Conservation (phyloP, 208 protist species). For the Acanthamoeba sp. region DNA sequence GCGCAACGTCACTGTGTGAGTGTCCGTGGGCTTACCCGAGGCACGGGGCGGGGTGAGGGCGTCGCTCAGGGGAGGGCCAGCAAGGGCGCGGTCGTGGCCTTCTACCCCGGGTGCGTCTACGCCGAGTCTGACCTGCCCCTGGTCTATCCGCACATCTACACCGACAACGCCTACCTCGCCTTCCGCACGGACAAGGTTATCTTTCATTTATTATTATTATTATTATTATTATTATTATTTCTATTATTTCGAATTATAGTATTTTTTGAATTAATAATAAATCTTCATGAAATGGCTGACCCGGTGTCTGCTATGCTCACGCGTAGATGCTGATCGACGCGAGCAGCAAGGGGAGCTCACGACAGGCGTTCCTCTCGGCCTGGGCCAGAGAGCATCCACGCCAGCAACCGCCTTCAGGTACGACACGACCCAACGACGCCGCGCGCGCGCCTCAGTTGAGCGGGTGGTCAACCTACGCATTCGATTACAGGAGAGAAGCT, state of each 20-base stretch:
- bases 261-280: too few species aligned
- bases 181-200: slow-evolving; percentile 30
- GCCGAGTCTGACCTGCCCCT: background rate
- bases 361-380: background rate
- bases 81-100: background rate
- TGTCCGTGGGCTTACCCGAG: too few species aligned
- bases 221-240: slow-evolving; percentile 23
- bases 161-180: slow-evolving; percentile 45
- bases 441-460: background rate
- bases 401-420: background rate
- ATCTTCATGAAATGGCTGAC: too few species aligned
- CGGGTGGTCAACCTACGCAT: too few species aligned
- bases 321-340: slow-evolving; percentile 35
- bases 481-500: background rate
- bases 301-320: too few species aligned
- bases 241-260: too few species aligned
- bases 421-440: background rate
- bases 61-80: background rate
- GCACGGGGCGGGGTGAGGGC: background rate
- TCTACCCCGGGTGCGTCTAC: slow-evolving; percentile 52
- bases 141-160: slow-evolving; percentile 63
- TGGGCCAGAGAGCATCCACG: background rate
- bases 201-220: too few species aligned
- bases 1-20: too few species aligned
- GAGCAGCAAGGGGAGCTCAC: background rate